Base-by-base conservation (phyloP, 2,329 filamentous ascomycete species). In the Colletotrichum phormii region DNA sequence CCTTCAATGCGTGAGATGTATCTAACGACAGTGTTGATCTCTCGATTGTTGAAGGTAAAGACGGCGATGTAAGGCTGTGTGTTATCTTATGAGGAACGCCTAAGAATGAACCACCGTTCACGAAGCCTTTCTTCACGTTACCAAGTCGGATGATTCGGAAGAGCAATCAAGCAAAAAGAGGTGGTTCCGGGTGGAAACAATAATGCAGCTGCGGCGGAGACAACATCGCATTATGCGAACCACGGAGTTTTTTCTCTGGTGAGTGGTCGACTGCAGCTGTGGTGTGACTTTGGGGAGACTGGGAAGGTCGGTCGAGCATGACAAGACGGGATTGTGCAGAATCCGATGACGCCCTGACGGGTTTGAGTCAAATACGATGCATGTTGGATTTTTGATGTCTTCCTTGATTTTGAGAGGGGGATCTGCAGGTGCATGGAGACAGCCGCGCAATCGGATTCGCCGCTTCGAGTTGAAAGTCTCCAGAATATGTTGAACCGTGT, bases 401-500 rank as follows among this genome's bases (percentile, higher is more conserved):
- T 49, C 18, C 42, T 49, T 49, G 42, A 18, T 65, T 72, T 72
- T 72, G 13, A 31, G 67, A 55, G 26, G 51, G 26, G 33, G 71
- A 71, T 73, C 67, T 61, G 37, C 71, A 9, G 31, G 33, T 18
- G 42, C 42, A 49, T 31, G 37, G 59, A 7, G 26, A 12, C 35
- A 54, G 59, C 54, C 65, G 42, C 53, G 65, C 70, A 72, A 72
- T 37, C 54, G 70, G 35, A 69, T 72, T 68, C 65, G 59, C 60
- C 65, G 54, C 26, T 60, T 29, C 15, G 15, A 9, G 33, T 18
- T 26, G 26, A 37, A 29, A 35, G 53, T 26, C 42, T 63, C 60
- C 29, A 63, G 29, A 53, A 60, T 42, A 18, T 26, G 15, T 24
- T 55, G 13, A 33, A 11, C 8, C 8, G 18, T 49, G 42, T 49